Evolutionary conservation across 129 eudicot species (phyloP).

Genomic region (Flaveria sonorensis): DNA sequence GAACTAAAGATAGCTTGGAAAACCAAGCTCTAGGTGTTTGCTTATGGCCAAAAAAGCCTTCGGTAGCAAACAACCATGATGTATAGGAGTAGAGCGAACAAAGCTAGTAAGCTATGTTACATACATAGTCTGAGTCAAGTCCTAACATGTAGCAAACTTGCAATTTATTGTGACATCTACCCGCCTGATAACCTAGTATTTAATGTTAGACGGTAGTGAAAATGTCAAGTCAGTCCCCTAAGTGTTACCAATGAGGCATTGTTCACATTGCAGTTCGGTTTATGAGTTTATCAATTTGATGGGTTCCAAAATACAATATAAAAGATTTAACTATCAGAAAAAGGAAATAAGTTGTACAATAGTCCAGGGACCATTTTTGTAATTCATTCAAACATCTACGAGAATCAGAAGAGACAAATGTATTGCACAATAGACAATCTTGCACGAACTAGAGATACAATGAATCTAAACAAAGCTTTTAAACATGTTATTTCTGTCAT

Average conservation of each 20-base stretch:
- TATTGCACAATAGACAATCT: slow-evolving; percentile 16
- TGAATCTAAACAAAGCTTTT: slow-evolving; percentile 32
- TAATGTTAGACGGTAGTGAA: too few species aligned
- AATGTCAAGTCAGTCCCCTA: background rate
- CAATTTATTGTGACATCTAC: too few species aligned
- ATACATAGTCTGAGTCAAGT: too few species aligned
- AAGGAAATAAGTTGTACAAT: background rate
- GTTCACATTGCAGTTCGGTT: background rate
- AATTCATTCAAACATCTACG: slow-evolving; percentile 29
- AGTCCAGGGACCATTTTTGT: background rate
- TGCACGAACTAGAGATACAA: slow-evolving; percentile 27
- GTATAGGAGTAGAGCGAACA: too few species aligned
- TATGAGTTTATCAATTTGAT: background rate
- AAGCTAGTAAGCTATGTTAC: too few species aligned
- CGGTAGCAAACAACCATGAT: too few species aligned
- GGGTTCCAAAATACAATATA: background rate
- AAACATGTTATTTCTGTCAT: background rate
- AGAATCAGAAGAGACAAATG: slow-evolving; percentile 14
- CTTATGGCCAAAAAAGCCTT: too few species aligned
- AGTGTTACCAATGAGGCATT: background rate
- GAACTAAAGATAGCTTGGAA: too few species aligned
- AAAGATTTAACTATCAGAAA: background rate
- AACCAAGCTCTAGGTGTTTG: too few species aligned
- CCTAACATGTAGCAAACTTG: too few species aligned
- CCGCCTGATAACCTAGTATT: too few species aligned